Conservation (phyloP, 2,329 filamentous ascomycete genomes). For the Xylariaceae sp. region DNA sequence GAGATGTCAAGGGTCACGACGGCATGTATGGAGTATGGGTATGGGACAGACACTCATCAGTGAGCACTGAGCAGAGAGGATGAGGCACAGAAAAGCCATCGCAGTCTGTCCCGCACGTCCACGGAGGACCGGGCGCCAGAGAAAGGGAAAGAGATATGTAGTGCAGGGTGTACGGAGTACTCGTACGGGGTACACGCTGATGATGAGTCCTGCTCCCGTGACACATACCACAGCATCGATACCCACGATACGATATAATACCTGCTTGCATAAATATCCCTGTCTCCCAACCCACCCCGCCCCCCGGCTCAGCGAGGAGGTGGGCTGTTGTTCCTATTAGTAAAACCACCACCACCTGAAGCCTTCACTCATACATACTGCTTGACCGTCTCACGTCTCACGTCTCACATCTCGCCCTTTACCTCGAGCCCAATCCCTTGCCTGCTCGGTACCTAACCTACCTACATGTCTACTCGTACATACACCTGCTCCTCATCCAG, state of each 20-base stretch:
- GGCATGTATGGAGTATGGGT: not conserved
- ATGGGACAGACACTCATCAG: not conserved
- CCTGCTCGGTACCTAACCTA: slow-evolving; percentile 2
- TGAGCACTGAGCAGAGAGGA: not conserved
- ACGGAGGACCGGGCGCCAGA: not conserved
- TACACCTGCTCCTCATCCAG: not conserved
- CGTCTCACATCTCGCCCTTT: not conserved
- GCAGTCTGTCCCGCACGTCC: not conserved
- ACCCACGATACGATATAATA: not conserved
- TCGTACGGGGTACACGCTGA: not conserved
- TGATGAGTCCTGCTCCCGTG: not conserved
- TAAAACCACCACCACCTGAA: slow-evolving; percentile 12
- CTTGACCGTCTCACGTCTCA: not conserved
- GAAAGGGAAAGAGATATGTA: not conserved
- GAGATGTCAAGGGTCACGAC: not conserved
- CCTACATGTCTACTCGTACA: not conserved
- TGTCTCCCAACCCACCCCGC: slow-evolving; percentile 9
- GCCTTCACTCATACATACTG: slow-evolving; percentile 9
- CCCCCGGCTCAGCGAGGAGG: slow-evolving; percentile 19
- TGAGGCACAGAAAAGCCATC: not conserved
- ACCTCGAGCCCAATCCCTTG: slow-evolving; percentile 5
- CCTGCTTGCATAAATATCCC: slow-evolving; percentile 13
- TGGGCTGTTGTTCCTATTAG: slow-evolving; percentile 15
- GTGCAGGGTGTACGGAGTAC: too few relatives aligned
- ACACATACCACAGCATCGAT: not conserved